phyloP scores from a whole-genome alignment of 352 stramenopile species.

The Globisporangium paroecandrum region DNA sequence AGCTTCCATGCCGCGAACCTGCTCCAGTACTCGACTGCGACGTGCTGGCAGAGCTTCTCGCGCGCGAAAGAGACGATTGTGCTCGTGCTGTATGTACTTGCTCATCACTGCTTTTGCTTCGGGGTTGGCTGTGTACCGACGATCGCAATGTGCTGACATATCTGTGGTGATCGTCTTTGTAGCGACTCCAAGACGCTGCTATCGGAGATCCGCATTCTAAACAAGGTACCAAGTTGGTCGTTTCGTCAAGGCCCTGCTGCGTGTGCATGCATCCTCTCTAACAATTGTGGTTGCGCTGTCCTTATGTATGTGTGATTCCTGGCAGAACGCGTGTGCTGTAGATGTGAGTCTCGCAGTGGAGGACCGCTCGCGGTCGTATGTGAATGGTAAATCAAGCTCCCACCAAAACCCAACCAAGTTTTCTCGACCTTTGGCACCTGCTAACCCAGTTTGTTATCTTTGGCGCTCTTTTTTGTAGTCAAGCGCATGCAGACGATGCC shows the following conservation, averaged over 20 bases:
- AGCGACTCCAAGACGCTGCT: conserved; percentile 65
- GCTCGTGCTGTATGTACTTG: conserved; percentile 38
- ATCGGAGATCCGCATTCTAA: conserved; percentile 66
- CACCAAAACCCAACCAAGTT: not conserved
- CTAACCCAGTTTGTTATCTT: not conserved
- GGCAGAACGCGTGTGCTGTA: conserved; percentile 59
- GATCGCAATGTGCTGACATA: not conserved
- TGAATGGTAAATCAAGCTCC: conserved; percentile 31
- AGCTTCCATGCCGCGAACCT: conserved; percentile 35
- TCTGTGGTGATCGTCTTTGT: not conserved
- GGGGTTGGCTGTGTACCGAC: not conserved
- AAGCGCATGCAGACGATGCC: conserved; percentile 46
- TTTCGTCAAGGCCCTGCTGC: too few species aligned
- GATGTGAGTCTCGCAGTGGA: conserved; percentile 65
- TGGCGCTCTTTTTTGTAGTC: conserved; percentile 26
- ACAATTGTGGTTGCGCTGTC: not conserved
- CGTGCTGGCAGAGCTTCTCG: conserved; percentile 66
- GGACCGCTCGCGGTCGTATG: conserved; percentile 57
- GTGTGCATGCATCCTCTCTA: not conserved
- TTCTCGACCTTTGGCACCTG: not conserved
- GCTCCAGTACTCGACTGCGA: conserved; percentile 45
- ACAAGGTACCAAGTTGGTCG: conserved; percentile 38
- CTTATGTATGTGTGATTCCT: not conserved
- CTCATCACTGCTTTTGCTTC: not conserved
- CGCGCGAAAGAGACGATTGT: conserved; percentile 47